Evolutionary conservation across 2,329 filamentous ascomycete genomes (phyloP).

Genomic region (Ascochyta koolunga): DNA sequence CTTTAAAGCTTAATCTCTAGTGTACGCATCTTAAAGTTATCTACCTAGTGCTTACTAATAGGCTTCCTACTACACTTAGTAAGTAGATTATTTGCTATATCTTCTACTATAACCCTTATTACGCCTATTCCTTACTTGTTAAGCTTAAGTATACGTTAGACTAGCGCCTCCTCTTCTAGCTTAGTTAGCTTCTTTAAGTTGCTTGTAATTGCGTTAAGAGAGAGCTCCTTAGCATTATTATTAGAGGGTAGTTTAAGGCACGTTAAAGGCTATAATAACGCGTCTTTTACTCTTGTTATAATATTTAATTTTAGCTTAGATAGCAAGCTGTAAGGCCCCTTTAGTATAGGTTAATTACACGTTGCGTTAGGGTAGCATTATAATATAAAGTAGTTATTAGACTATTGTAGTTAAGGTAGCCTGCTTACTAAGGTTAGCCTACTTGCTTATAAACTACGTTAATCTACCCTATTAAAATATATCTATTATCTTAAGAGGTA

Average conservation of each 20-base stretch:
- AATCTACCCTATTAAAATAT: no score
- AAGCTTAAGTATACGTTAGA: neutral
- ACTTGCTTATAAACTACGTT: no score
- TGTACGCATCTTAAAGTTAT: neutral
- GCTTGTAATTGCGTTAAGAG: neutral
- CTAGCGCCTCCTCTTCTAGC: neutral
- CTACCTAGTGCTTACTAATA: neutral
- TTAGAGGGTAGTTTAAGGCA: neutral
- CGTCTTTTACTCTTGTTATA: neutral
- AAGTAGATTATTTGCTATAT: neutral
- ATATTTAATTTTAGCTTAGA: neutral
- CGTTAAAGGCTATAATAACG: neutral
- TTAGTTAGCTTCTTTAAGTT: neutral
- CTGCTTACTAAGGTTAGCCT: no score
- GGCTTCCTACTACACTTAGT: neutral
- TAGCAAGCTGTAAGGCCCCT: neutral
- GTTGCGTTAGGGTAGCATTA: neutral
- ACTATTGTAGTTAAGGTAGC: no score
- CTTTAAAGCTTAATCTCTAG: conserved; percentile 42
- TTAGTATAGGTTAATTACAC: neutral
- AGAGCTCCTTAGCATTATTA: neutral
- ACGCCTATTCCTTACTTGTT: neutral
- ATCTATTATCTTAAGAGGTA: no score
- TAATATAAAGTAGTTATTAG: no score
- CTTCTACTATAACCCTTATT: neutral